phyloP scores from a whole-genome alignment of 805 yeast species.

The Blastobotrys chiropterorum region DNA sequence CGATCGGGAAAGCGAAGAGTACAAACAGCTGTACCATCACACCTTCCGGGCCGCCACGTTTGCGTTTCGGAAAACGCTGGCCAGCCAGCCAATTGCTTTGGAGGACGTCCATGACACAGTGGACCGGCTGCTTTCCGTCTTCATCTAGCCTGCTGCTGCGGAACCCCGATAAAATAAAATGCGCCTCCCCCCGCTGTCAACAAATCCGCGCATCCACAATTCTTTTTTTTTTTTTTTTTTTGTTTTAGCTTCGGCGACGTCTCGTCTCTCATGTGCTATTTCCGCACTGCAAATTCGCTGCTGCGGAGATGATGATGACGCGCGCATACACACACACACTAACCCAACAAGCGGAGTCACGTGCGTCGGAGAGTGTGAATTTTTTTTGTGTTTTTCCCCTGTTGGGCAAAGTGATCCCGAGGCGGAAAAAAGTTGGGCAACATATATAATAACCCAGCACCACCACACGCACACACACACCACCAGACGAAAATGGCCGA shows the following conservation, averaged over 20 bases:
- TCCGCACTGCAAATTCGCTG: too few species aligned
- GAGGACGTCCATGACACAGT: constrained; percentile 18
- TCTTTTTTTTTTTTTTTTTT: too few species aligned
- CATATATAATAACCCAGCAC: neutral
- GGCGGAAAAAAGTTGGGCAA: neutral
- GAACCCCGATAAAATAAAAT: too few species aligned
- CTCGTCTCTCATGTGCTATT: too few species aligned
- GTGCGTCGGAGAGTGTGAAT: too few species aligned
- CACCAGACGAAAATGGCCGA: neutral
- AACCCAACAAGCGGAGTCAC: too few species aligned
- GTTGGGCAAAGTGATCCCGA: neutral
- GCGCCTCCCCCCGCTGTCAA: too few species aligned
- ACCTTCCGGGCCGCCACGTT: constrained; percentile 24
- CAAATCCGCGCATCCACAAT: too few species aligned
- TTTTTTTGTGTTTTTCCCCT: neutral
- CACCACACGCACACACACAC: neutral
- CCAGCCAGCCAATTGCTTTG: constrained; percentile 5
- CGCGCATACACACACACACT: too few species aligned
- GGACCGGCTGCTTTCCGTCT: constrained; percentile 17
- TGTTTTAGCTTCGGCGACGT: too few species aligned
- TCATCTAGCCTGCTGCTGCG: constrained; percentile 1
- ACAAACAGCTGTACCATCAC: constrained; percentile 24
- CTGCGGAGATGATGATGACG: neutral
- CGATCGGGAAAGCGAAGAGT: constrained; percentile 20
- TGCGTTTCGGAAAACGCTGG: constrained; percentile 21